Percentiles rank a stretch among this genome's conserved stretches.
phyloP scores from a whole-genome alignment of 805 yeast species.

The Scheffersomyces coipomensis region DNA sequence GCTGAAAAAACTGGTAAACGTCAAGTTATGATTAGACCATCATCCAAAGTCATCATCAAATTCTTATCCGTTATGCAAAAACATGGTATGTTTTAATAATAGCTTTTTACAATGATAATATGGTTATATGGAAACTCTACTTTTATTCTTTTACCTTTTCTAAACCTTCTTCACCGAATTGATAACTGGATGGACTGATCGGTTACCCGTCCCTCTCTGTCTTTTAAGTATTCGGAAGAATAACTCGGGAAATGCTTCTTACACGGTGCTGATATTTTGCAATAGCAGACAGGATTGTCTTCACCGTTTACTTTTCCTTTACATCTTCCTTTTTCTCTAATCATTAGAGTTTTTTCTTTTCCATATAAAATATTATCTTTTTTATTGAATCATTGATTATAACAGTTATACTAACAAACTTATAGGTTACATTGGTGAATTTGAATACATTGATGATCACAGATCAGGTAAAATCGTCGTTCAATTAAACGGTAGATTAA shows the following conservation, averaged over 20 bases:
- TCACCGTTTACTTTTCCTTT: slow-evolving; percentile 69
- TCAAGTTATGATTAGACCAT: slow-evolving; percentile 97
- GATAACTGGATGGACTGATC: slow-evolving; percentile 98
- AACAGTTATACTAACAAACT: slow-evolving; percentile 18
- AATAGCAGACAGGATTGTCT: slow-evolving; percentile 18
- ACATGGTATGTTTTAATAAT: slow-evolving; percentile 48
- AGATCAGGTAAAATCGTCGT: slow-evolving; percentile 97
- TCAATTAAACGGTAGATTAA: slow-evolving; percentile 95
- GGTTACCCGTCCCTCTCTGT: slow-evolving; percentile 88
- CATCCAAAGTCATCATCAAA: slow-evolving; percentile 97
- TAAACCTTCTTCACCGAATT: slow-evolving; percentile 62
- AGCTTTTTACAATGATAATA: not conserved
- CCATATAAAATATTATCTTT: not conserved
- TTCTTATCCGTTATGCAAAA: slow-evolving; percentile 95
- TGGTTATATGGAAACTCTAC: not conserved
- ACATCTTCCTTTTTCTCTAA: slow-evolving; percentile 32
- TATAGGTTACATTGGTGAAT: slow-evolving; percentile 89
- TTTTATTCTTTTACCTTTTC: slow-evolving; percentile 1
- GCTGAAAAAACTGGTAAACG: slow-evolving; percentile 99
- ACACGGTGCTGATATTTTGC: slow-evolving; percentile 50
- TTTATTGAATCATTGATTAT: not conserved
- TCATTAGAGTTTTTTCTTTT: not conserved
- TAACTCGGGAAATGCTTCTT: slow-evolving; percentile 60
- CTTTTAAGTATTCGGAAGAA: slow-evolving; percentile 97
- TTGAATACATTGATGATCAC: slow-evolving; percentile 98